Conservation (phyloP, 306 rosid species). For the Pueraria montana region DNA sequence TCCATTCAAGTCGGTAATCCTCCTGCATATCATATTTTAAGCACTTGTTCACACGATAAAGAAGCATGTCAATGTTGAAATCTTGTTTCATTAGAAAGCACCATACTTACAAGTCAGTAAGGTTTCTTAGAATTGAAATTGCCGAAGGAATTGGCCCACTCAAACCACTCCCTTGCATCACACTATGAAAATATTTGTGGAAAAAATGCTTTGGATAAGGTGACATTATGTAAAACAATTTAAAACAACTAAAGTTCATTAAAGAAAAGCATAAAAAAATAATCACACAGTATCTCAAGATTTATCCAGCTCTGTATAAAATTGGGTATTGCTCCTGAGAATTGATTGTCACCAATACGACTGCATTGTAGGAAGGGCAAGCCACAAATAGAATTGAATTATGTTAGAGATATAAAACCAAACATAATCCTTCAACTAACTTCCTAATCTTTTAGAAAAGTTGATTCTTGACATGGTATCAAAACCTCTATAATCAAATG, state of each 20-base stretch:
- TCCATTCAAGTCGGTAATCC: conserved; percentile 76
- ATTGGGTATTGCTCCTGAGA: conserved; percentile 71
- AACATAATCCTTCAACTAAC: not conserved
- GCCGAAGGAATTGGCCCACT: conserved; percentile 80
- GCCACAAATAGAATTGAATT: not conserved
- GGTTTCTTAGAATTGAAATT: conserved; percentile 57
- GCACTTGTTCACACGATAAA: not conserved
- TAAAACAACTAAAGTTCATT: not conserved
- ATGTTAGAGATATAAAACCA: not conserved
- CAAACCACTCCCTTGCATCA: conserved; percentile 74
- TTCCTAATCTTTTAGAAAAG: not conserved
- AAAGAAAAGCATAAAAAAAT: not conserved
- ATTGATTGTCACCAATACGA: conserved; percentile 61
- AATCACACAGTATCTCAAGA: conserved; percentile 60
- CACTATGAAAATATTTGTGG: too few species aligned
- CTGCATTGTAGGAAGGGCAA: conserved; percentile 53
- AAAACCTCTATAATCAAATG: not conserved
- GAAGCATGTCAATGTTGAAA: not conserved
- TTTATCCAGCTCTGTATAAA: conserved; percentile 67
- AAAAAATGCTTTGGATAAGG: conserved; percentile 23
- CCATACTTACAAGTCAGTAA: conserved; percentile 67
- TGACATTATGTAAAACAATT: not conserved
- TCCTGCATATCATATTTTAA: conserved; percentile 59
- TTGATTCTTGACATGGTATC: not conserved
- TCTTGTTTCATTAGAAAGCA: not conserved